phyloP scores from a whole-genome alignment of 345 rosid genomes.

The Dimocarpus longan region DNA sequence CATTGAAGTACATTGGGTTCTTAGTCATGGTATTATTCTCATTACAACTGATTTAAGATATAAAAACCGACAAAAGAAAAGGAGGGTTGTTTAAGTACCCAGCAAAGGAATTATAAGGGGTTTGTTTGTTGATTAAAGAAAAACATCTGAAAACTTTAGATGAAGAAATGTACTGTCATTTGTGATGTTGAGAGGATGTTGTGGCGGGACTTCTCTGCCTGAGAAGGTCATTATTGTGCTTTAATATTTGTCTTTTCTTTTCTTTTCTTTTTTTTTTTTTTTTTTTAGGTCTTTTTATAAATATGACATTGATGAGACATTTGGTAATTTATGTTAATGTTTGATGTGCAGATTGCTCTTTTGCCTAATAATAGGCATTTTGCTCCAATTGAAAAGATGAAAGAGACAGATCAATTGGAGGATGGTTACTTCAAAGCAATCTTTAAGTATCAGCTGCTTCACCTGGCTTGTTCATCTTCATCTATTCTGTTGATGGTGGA shows the following conservation, averaged over 20 bases:
- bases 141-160: neutral
- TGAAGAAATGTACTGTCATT: constrained; percentile 12
- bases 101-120: constrained; percentile 10
- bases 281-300: neutral
- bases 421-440: constrained; percentile 14
- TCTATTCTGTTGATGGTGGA: constrained; percentile 11
- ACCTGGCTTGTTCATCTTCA: constrained; percentile 23
- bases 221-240: constrained; percentile 24
- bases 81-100: neutral
- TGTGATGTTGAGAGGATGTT: constrained; percentile 23
- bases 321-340: constrained; percentile 7
- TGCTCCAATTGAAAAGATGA: constrained; percentile 20
- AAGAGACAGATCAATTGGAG: constrained; percentile 17
- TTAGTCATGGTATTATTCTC: constrained; percentile 16
- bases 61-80: constrained; percentile 7
- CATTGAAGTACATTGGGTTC: constrained; percentile 4
- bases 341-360: constrained; percentile 34
- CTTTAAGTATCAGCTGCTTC: constrained; percentile 18
- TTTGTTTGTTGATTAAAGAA: neutral
- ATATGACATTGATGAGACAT: neutral
- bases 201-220: constrained; percentile 26
- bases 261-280: too few species aligned
- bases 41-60: constrained; percentile 3
- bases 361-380: constrained; percentile 15
- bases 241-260: neutral